Evolutionary conservation across 23 red algal genomes (phyloP).

Genomic region (Gracilaria caudata): DNA sequence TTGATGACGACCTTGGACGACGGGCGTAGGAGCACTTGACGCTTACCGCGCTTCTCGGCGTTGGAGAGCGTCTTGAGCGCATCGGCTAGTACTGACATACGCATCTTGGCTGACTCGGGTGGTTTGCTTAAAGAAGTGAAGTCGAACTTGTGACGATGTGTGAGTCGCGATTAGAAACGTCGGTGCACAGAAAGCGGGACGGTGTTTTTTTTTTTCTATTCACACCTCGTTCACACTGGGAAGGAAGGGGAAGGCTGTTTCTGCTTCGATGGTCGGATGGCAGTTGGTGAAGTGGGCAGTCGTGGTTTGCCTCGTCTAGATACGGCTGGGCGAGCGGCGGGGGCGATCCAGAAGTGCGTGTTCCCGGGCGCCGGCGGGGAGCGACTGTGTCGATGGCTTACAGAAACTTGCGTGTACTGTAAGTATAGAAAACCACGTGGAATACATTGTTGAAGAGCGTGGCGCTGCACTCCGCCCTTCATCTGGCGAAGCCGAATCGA

Average conservation of each 20-base stretch:
- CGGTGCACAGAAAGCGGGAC: background rate
- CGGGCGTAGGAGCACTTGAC: slow-evolving; percentile 94
- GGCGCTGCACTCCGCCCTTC: too few relatives aligned
- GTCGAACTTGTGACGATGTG: background rate
- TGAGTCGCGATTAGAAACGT: background rate
- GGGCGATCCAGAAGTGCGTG: background rate
- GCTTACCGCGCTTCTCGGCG: slow-evolving; percentile 98
- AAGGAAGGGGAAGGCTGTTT: too few relatives aligned
- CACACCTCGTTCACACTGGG: too few relatives aligned
- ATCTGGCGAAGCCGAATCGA: too few relatives aligned
- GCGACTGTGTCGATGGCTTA: background rate
- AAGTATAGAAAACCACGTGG: background rate
- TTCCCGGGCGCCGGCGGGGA: background rate
- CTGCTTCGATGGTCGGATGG: too few relatives aligned
- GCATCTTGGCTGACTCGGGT: slow-evolving; percentile 69
- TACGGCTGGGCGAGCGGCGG: too few relatives aligned
- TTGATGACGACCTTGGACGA: slow-evolving; percentile 95
- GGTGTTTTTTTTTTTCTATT: background rate
- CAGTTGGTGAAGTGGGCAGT: too few relatives aligned
- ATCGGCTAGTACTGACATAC: slow-evolving; percentile 96
- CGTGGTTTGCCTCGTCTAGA: too few relatives aligned
- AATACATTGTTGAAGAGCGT: background rate
- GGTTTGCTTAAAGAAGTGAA: background rate
- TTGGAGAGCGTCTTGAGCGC: slow-evolving; percentile 95
- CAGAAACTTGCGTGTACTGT: background rate